Evolutionary conservation across 345 rosid genomes (phyloP).

Genomic region (Clarkia xantiana): DNA sequence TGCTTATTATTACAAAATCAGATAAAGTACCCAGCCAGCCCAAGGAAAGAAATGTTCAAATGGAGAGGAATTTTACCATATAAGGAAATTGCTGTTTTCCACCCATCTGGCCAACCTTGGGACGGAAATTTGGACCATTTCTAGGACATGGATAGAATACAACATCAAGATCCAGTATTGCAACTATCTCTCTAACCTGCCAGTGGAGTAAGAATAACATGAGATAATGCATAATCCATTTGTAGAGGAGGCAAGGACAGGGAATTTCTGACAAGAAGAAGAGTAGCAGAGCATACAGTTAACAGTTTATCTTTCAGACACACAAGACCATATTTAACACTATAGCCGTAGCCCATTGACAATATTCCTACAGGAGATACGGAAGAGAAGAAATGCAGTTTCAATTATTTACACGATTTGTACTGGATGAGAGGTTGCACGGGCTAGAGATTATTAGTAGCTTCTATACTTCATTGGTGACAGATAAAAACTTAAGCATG

Average conservation of each 20-base stretch:
- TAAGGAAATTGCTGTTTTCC: slow-evolving; percentile 89
- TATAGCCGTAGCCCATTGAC: no score
- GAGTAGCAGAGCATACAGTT: no score
- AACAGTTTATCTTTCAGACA: no score
- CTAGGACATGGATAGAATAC: slow-evolving; percentile 84
- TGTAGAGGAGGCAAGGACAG: background rate
- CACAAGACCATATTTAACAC: no score
- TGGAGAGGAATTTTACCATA: slow-evolving; percentile 49
- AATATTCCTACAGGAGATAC: no score
- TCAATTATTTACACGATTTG: no score
- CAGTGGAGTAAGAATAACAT: slow-evolving; percentile 8
- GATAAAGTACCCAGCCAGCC: background rate
- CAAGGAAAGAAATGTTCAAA: slow-evolving; percentile 6
- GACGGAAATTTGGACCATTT: slow-evolving; percentile 82
- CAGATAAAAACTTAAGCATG: no score
- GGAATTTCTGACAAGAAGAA: no score
- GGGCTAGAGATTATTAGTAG: no score
- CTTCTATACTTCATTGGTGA: no score
- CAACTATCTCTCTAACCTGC: slow-evolving; percentile 91
- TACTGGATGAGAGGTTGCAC: no score
- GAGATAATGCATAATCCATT: background rate
- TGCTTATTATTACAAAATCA: background rate
- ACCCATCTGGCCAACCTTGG: slow-evolving; percentile 65
- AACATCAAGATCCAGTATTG: slow-evolving; percentile 83
- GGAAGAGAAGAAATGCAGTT: no score